Base-by-base conservation (phyloP, 2,329 filamentous ascomycete species). In the Aphanocladium album region DNA sequence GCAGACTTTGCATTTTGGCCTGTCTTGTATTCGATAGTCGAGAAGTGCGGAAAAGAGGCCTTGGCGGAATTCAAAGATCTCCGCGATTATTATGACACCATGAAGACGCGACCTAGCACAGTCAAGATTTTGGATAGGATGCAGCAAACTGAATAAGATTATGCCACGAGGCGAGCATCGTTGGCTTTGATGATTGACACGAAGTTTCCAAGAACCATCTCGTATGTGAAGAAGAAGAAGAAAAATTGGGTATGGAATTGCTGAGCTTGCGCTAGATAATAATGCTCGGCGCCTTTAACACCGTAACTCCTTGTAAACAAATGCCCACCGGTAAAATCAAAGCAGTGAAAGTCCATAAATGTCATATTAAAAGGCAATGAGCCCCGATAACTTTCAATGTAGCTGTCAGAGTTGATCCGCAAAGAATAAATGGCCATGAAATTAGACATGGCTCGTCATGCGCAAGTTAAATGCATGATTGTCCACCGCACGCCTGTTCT, bases 1-100 rank as follows among this genome's bases (percentile, higher is more conserved):
- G 78, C 79, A 0, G 84, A 87, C 68, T 87, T 80, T 67, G 82
- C 81, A 0, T 67, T 85, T 3, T 85, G 81, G 80, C 83, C 84
- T 1, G 74, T 84, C 16, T 65, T 87, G 62, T 71, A 83, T 61
- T 74, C 75, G 35, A 73, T 84, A 21, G 68, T 76, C 9, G 63
- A 70, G 16, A 70, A 72, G 21, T 69, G 69, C 60, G 75, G 72
- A 1, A 46, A 67, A 4, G 71, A 69, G 1, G 64, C 65, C 0
- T 66, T 80, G 6, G 65, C 65, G 5, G 70, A 72, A 1, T 61
- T 72, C 16, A 63, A 63, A 17, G 64, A 64, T 6, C 66, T 82
- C 49, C 66, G 64, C 19, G 64, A 60, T 46, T 81, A 80, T 61
- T 80, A 78, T 57, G 59, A 70, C n/a, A 65, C 51, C 19, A 67